These are phyloP conservation scores for Xylaria sp. DNA, from an alignment of 2,329 filamentous ascomycete species.

Conservation along the genomic window DNA sequence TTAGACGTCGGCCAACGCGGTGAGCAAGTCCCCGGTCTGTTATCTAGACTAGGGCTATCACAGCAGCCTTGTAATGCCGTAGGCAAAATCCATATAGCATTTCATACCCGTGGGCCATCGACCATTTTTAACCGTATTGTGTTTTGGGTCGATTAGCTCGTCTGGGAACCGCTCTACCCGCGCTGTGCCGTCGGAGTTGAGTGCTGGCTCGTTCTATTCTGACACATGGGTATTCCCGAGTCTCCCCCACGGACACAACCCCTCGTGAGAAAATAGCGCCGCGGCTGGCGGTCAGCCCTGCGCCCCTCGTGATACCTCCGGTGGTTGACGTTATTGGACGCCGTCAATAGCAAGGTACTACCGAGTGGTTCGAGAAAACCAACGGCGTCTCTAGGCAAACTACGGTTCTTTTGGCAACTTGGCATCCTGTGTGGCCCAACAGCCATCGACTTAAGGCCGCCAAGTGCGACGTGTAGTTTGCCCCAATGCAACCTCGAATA, in stretches of 20 bases:
- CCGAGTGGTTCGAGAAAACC: not conserved
- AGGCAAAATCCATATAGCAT: not conserved
- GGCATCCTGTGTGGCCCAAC: not conserved
- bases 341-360: not conserved
- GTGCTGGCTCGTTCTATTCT: not conserved
- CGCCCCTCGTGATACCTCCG: slow-evolving; percentile 24
- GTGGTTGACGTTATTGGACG: slow-evolving; percentile 25
- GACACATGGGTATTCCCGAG: not conserved
- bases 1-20: slow-evolving; percentile 15
- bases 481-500: slow-evolving; percentile 9
- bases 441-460: not conserved
- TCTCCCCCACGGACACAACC: slow-evolving; percentile 10
- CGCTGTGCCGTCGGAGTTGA: slow-evolving; percentile 13
- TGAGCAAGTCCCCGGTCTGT: not conserved
- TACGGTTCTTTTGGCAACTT: not conserved
- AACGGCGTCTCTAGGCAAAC: not conserved
- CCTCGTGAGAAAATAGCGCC: slow-evolving; percentile 14
- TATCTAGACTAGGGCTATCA: not conserved
- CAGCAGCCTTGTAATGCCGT: not conserved
- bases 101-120: not conserved
- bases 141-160: not conserved
- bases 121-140: not conserved
- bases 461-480: slow-evolving; percentile 1
- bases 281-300: slow-evolving; percentile 14
- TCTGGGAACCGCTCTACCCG: not conserved